Evolutionary conservation across 805 yeast genomes (phyloP).

Genomic region (Kazachstania viticola): DNA sequence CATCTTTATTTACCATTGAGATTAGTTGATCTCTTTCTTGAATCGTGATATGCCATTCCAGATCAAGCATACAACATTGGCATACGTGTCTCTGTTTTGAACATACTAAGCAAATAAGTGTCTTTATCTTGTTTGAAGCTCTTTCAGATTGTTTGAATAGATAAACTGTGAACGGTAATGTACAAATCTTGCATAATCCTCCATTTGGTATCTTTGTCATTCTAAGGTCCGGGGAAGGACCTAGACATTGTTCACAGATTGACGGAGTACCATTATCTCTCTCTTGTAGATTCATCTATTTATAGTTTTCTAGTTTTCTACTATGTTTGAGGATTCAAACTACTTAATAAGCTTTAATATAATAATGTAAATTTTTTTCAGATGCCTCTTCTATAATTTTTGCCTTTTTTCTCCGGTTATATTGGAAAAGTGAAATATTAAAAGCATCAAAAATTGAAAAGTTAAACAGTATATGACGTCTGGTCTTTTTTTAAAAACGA

Average conservation of each 20-base stretch:
- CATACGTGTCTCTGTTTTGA: constrained; percentile 73
- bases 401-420: no score
- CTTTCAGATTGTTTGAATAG: constrained; percentile 36
- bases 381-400: no score
- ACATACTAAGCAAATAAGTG: constrained; percentile 70
- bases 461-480: no score
- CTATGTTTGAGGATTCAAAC: no score
- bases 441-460: no score
- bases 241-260: constrained; percentile 66
- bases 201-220: constrained; percentile 64
- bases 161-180: constrained; percentile 72
- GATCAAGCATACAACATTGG: constrained; percentile 76
- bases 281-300: no score
- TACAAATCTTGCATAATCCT: constrained; percentile 75
- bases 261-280: constrained; percentile 1
- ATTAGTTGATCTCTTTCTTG: constrained; percentile 71
- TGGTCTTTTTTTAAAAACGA: no score
- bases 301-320: no score
- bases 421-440: no score
- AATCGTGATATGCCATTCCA: constrained; percentile 70
- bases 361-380: no score
- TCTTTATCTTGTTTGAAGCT: constrained; percentile 36
- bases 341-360: no score
- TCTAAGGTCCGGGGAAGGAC: constrained; percentile 31
- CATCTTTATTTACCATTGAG: constrained; percentile 49